These are phyloP conservation scores for Aspergillus sp. DNA, from an alignment of 2,329 filamentous ascomycete genomes.

Conservation along the genomic window DNA sequence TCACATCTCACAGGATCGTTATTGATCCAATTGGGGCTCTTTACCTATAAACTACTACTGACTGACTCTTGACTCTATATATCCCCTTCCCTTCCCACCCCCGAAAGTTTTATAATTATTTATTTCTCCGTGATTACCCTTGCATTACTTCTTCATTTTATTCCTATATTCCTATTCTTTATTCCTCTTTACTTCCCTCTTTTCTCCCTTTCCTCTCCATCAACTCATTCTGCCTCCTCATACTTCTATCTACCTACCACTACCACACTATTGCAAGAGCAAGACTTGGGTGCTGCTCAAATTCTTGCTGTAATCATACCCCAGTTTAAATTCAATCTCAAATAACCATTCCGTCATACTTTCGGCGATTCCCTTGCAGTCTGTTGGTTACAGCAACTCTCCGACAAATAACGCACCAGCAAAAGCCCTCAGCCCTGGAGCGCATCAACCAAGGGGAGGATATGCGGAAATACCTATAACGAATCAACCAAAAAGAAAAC, in stretches of 20 bases:
- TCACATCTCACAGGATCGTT: background rate
- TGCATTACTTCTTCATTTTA: conserved; percentile 1
- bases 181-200: conserved; percentile 19
- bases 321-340: too few relatives aligned
- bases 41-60: too few relatives aligned
- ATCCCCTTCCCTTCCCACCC: background rate
- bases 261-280: too few relatives aligned
- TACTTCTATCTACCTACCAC: background rate
- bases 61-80: background rate
- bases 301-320: too few relatives aligned
- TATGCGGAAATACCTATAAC: conserved; percentile 17
- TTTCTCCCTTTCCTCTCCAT: conserved; percentile 5
- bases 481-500: background rate
- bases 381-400: background rate
- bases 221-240: conserved; percentile 4
- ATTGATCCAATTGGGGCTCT: background rate
- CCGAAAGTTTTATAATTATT: background rate
- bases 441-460: conserved; percentile 9
- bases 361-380: background rate
- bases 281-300: too few relatives aligned
- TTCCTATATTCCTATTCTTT: conserved; percentile 16
- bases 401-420: background rate
- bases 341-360: background rate
- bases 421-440: background rate
- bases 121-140: background rate